These are phyloP conservation scores for Tetraselmis chui DNA, from an alignment of 139 green algal genomes.

Conservation along the genomic window DNA sequence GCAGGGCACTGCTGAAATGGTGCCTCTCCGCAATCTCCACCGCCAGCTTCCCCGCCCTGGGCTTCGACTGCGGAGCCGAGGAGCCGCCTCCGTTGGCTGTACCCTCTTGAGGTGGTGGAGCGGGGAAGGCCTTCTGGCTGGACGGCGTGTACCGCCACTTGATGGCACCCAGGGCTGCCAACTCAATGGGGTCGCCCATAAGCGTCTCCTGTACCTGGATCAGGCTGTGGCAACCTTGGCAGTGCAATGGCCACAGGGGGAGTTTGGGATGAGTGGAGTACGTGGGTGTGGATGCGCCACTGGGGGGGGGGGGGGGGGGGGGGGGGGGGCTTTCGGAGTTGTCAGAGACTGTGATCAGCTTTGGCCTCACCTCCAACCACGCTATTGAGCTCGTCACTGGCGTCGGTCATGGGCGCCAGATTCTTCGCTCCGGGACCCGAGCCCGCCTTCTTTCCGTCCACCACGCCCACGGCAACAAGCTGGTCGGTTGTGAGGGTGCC, in stretches of 20 bases:
- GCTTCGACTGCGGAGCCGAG: not conserved
- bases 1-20: conserved; percentile 16
- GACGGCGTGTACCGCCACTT: conserved; percentile 29
- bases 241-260: too few species aligned
- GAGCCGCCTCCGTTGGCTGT: not conserved
- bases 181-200: conserved; percentile 44
- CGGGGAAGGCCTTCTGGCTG: not conserved
- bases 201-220: conserved; percentile 19
- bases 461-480: conserved; percentile 18
- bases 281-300: too few species aligned
- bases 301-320: too few species aligned
- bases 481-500: conserved; percentile 28
- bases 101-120: not conserved
- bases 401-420: conserved; percentile 1
- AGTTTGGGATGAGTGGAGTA: too few species aligned
- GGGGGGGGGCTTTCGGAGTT: too few species aligned
- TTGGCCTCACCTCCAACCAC: conserved; percentile 3
- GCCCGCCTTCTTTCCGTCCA: not conserved
- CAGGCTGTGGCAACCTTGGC: conserved; percentile 22
- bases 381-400: not conserved
- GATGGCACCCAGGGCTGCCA: conserved; percentile 33
- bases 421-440: not conserved
- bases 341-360: too few species aligned
- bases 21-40: conserved; percentile 10
- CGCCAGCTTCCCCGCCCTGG: conserved; percentile 1